Percentiles rank a stretch among this genome's conserved stretches.
Conservation (phyloP, 2,329 filamentous ascomycete genomes). For the Stagonosporopsis chrysanthemi region DNA sequence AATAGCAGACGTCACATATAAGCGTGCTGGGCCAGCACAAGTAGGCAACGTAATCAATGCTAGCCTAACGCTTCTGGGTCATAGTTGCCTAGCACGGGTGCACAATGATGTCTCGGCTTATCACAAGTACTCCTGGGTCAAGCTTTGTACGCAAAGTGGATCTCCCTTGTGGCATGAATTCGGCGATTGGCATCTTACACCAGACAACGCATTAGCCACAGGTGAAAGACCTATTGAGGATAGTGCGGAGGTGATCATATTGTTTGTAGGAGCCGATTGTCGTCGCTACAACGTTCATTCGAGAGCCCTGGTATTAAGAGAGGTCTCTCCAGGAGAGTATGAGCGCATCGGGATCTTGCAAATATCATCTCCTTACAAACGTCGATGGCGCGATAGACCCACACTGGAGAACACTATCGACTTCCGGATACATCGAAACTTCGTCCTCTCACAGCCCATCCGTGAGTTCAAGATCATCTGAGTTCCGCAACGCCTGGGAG, state of each 20-base stretch:
- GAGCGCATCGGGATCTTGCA: neutral
- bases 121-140: neutral
- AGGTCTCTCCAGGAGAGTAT: neutral
- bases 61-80: neutral
- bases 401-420: neutral
- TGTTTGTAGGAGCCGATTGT: too few relatives aligned
- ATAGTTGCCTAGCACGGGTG: neutral
- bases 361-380: neutral
- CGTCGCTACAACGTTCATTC: too few relatives aligned
- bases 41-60: neutral
- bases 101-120: too few relatives aligned
- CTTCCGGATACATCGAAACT: neutral
- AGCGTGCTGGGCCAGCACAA: neutral
- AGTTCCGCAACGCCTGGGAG: neutral
- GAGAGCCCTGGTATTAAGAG: neutral
- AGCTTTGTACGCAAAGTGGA: too few relatives aligned
- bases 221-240: too few relatives aligned
- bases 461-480: neutral
- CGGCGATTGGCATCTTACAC: too few relatives aligned
- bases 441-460: neutral
- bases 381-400: too few relatives aligned
- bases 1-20: neutral
- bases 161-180: too few relatives aligned
- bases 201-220: too few relatives aligned
- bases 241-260: too few relatives aligned